Conservation (phyloP, 176 grass and related monocot species). For the Zea luxurians region DNA sequence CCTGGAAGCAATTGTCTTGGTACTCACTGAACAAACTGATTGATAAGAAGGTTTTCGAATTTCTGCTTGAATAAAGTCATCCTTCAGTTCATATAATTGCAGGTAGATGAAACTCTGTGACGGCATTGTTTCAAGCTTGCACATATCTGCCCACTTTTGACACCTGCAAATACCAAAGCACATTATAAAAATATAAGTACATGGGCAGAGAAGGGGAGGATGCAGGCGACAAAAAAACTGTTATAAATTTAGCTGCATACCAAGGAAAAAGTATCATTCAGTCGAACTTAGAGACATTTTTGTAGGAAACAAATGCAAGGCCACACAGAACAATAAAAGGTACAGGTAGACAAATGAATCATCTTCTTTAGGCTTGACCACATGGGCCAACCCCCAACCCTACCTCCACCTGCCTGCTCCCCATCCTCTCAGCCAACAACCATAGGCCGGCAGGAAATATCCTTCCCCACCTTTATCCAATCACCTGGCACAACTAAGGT, state of each 20-base stretch:
- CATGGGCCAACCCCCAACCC: background rate
- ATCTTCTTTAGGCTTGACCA: background rate
- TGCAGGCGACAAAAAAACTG: no score
- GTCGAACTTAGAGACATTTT: no score
- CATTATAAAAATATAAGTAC: constrained; percentile 17
- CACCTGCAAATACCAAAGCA: constrained; percentile 47
- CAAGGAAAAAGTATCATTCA: no score
- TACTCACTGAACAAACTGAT: constrained; percentile 72
- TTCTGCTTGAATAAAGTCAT: constrained; percentile 87
- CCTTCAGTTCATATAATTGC: constrained; percentile 84
- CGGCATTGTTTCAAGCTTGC: constrained; percentile 76
- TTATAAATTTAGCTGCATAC: no score
- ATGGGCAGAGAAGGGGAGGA: no score
- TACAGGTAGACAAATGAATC: background rate
- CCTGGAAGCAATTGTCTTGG: constrained; percentile 31
- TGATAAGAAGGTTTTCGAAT: constrained; percentile 79
- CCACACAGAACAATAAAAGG: background rate
- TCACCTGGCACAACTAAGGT: no score
- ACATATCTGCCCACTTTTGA: constrained; percentile 70
- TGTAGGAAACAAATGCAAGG: background rate
- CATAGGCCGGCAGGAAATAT: no score
- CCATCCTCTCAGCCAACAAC: no score
- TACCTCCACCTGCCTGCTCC: no score
- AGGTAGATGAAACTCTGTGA: constrained; percentile 84
- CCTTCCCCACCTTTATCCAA: no score